Conservation (phyloP, 129 eudicot genomes). For the Scalesia atractyloides region DNA sequence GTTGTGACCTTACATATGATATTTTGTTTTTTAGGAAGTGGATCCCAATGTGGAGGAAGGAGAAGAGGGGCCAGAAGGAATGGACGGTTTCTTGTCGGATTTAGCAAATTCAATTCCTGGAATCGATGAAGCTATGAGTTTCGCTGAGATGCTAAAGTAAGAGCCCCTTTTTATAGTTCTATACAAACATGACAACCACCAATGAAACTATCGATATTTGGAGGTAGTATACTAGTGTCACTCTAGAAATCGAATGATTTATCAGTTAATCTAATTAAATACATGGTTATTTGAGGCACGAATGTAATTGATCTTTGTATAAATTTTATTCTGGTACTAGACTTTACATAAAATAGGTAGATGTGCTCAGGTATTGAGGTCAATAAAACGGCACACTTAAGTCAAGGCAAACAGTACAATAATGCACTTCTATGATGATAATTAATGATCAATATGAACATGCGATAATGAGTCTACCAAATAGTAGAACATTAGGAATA, state of each 20-base stretch:
- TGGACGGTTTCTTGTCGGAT: slow-evolving; percentile 83
- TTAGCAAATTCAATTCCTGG: slow-evolving; percentile 97
- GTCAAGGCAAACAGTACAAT: too few relatives aligned
- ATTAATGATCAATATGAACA: too few relatives aligned
- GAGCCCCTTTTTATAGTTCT: slow-evolving; percentile 20
- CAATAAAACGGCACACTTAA: too few relatives aligned
- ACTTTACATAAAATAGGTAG: not conserved
- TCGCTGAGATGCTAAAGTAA: slow-evolving; percentile 98
- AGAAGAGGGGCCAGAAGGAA: slow-evolving; percentile 54
- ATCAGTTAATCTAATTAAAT: not conserved
- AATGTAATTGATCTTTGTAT: not conserved
- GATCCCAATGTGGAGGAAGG: slow-evolving; percentile 88
- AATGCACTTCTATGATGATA: too few relatives aligned
- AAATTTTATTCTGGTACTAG: not conserved
- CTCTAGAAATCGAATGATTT: not conserved
- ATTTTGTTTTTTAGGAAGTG: slow-evolving; percentile 66
- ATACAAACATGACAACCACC: not conserved
- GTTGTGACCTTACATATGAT: slow-evolving; percentile 13
- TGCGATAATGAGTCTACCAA: too few relatives aligned
- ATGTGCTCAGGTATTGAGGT: too few relatives aligned
- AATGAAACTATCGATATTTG: not conserved
- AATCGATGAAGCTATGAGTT: slow-evolving; percentile 98
- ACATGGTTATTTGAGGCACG: slow-evolving; percentile 3
- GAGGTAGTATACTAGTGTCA: not conserved
- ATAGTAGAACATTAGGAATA: not conserved